Base-by-base conservation (phyloP, 2,329 filamentous ascomycete genomes). In the Beauveria sp. region DNA sequence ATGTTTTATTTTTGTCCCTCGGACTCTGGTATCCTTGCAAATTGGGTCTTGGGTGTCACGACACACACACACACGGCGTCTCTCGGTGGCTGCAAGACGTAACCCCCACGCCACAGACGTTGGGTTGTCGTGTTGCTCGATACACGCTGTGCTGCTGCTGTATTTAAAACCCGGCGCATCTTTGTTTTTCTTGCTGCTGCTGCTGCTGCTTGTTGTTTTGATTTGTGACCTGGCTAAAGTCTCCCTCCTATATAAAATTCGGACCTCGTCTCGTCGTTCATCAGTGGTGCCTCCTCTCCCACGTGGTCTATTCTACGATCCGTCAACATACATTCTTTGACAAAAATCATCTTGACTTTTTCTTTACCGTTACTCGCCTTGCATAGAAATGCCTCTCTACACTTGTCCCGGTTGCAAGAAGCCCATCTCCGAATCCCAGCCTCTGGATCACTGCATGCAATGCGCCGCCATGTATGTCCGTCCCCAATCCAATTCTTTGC, bases 401-500 rank as follows among this genome's bases (percentile, higher is more conserved):
- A 55, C 50, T 28, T 63, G 56, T 38, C 55, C 55, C 24, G 61
- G 61, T 20, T 62, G 61, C 51, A 38, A 54, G 38, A 46, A 45
- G 40, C 55, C 51, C n/a, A 58, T 62, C n/a, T 55, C 61, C 24
- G 56, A 55, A 10, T 50, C 61, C 9, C 61, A 62, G 45, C 49
- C 61, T 51, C 50, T 59, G 6, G 56, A 58, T 22, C 54, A 62
- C 45, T 62, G 61, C 51, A 43, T 62, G 2, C 43, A 50, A 12
- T 62, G 61, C 45, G 55, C 40, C 14, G 55, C 55, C 54, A 62
- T 57, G 54, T 57, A 58, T 12, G 58, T 45, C 16, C 1, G 22
- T 3, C 22, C 22, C 22, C 22, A 22, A 22, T 2, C 22, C 20
- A 22, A 22, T 22, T 22, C 22, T 22, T 22, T 22, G 22, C 22